Evolutionary conservation across 352 stramenopile genomes (phyloP).

Genomic region (Pythium dissotocum): DNA sequence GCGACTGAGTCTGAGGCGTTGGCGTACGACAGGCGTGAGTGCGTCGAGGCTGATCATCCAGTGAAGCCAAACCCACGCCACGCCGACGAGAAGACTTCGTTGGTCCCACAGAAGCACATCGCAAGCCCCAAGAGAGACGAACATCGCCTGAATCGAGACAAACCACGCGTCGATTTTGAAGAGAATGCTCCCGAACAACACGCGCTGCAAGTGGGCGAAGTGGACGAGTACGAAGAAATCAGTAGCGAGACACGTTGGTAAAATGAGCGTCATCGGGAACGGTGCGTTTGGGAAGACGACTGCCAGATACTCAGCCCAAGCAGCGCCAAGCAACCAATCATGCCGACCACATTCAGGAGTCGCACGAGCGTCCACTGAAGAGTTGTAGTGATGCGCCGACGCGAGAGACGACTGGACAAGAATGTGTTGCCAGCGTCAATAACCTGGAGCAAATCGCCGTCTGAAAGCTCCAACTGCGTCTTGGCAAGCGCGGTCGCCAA

Average conservation of each 20-base stretch:
- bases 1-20: slow-evolving; percentile 4
- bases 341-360: neutral
- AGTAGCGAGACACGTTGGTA: neutral
- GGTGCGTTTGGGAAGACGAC: no score
- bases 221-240: slow-evolving; percentile 8
- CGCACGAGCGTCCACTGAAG: neutral
- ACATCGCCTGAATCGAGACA: slow-evolving; percentile 11
- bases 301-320: no score
- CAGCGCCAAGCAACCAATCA: no score
- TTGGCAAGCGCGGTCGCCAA: no score
- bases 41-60: slow-evolving; percentile 27
- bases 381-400: no score
- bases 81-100: slow-evolving; percentile 7
- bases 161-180: slow-evolving; percentile 25
- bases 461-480: slow-evolving; percentile 14
- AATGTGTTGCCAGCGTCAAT: slow-evolving; percentile 17
- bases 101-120: slow-evolving; percentile 19
- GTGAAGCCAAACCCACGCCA: slow-evolving; percentile 13
- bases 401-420: no score
- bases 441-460: slow-evolving; percentile 13
- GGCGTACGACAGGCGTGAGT: slow-evolving; percentile 9
- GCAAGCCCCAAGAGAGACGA: slow-evolving; percentile 7
- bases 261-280: no score
- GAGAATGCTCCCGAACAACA: slow-evolving; percentile 9
- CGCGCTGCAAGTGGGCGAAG: slow-evolving; percentile 11